Conservation (phyloP, 176 grass and related monocot genomes). For the Triticum urartu region DNA sequence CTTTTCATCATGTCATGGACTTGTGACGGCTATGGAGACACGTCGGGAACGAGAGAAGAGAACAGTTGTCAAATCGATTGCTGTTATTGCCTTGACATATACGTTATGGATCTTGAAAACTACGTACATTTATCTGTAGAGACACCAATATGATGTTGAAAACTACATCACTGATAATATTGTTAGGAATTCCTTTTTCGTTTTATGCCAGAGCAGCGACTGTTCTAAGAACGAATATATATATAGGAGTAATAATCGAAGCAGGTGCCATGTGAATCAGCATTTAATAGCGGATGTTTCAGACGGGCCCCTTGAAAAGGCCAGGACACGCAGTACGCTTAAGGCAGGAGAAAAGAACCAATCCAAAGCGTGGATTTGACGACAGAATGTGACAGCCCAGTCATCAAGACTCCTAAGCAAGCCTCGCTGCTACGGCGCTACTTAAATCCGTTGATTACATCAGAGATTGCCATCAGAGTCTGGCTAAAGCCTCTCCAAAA, state of each 20-base stretch:
- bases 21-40: conserved; percentile 9
- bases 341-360: conserved; percentile 30
- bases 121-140: not conserved
- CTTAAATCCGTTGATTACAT: not conserved
- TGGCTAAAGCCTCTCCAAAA: not conserved
- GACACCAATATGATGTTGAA: not conserved
- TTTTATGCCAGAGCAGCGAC: not conserved
- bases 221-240: not conserved
- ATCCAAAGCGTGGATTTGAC: conserved; percentile 13
- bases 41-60: not conserved
- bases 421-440: not conserved
- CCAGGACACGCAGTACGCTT: not conserved
- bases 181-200: not conserved
- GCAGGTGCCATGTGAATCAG: not conserved
- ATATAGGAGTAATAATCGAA: not conserved
- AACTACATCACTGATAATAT: not conserved
- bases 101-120: conserved; percentile 3
- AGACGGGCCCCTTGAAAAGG: not conserved
- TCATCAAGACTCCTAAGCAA: not conserved
- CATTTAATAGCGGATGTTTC: not conserved
- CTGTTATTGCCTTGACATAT: conserved; percentile 1
- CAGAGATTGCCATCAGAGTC: not conserved
- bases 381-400: not conserved
- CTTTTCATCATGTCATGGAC: not conserved
- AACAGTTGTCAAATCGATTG: not conserved